A percentile compares a stretch with the other conserved stretches of the same genome.
These are phyloP conservation scores for Inosperma sp. DNA, from an alignment of 768 basidiomycete species.

Conservation along the genomic window DNA sequence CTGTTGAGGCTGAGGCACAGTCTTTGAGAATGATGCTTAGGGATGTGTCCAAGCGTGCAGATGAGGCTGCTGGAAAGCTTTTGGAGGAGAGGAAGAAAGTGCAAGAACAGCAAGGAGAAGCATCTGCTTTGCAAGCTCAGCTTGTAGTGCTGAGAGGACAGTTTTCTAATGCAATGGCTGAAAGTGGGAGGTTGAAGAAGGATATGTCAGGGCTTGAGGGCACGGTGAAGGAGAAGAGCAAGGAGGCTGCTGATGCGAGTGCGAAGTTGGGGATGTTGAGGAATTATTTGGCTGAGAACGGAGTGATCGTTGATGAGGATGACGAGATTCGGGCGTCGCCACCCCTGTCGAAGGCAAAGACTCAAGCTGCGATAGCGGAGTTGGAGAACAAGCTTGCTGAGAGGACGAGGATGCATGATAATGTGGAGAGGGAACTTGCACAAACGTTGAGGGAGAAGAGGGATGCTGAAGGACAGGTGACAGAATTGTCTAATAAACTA, in stretches of 20 bases:
- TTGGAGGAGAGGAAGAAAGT: slow-evolving; percentile 61
- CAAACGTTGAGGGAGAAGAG: slow-evolving; percentile 60
- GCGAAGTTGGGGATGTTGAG: slow-evolving; percentile 77
- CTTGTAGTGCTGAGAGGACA: slow-evolving; percentile 70
- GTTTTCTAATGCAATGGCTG: slow-evolving; percentile 61
- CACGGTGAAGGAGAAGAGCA: slow-evolving; percentile 56
- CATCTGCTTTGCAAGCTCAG: slow-evolving; percentile 64
- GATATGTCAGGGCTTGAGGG: slow-evolving; percentile 64
- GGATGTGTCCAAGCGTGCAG: slow-evolving; percentile 66
- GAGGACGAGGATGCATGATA: slow-evolving; percentile 64
- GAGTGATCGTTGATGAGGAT: slow-evolving; percentile 73
- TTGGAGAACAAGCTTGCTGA: slow-evolving; percentile 78
- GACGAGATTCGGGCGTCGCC: slow-evolving; percentile 43
- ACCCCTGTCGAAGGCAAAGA: slow-evolving; percentile 21
- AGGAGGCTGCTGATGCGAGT: slow-evolving; percentile 63
- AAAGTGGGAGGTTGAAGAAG: slow-evolving; percentile 64
- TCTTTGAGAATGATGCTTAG: slow-evolving; percentile 78
- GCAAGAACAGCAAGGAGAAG: slow-evolving; percentile 61
- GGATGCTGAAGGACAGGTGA: slow-evolving; percentile 70
- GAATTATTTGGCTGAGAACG: slow-evolving; percentile 84
- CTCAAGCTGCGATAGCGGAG: slow-evolving; percentile 52
- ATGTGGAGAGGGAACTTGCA: slow-evolving; percentile 70
- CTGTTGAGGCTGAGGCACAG: slow-evolving; percentile 70
- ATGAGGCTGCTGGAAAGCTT: slow-evolving; percentile 63
- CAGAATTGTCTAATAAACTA: slow-evolving; percentile 58